Evolutionary conservation across 1,284 basidiomycete species (phyloP).

Genomic region (Agroathelia rolfsii): DNA sequence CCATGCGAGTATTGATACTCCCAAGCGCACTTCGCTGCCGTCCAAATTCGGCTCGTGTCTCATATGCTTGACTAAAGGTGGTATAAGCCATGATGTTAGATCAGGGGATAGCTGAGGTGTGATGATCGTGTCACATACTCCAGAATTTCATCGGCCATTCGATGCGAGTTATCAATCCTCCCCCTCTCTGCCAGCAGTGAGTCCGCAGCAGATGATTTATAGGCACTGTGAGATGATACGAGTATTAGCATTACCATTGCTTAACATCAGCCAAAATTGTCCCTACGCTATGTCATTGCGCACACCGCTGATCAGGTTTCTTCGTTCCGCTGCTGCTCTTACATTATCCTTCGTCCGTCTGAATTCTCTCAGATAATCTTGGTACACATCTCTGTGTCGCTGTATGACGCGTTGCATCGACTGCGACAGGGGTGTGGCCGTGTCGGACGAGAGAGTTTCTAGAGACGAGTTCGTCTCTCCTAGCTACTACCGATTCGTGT

Average conservation of each 20-base stretch:
- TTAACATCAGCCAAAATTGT: slow-evolving; percentile 1
- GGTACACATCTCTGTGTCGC: slow-evolving; percentile 82
- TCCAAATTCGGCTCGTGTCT: slow-evolving; percentile 91
- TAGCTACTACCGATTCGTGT: slow-evolving; percentile 38
- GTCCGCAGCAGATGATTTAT: slow-evolving; percentile 85
- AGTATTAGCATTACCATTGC: slow-evolving; percentile 4
- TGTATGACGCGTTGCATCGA: slow-evolving; percentile 86
- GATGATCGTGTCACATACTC: slow-evolving; percentile 43
- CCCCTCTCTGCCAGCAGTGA: slow-evolving; percentile 81
- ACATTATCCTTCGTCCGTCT: slow-evolving; percentile 76
- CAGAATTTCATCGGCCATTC: slow-evolving; percentile 90
- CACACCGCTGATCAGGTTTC: slow-evolving; percentile 84
- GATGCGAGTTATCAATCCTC: slow-evolving; percentile 85
- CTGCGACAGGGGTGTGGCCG: slow-evolving; percentile 67
- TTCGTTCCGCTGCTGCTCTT: slow-evolving; percentile 77
- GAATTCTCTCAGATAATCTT: slow-evolving; percentile 82
- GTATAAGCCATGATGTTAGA: slow-evolving; percentile 9
- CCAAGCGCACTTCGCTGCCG: slow-evolving; percentile 71
- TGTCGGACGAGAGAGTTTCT: slow-evolving; percentile 55
- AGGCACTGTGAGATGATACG: slow-evolving; percentile 41
- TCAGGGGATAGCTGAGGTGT: slow-evolving; percentile 4
- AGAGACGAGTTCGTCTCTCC: slow-evolving; percentile 77
- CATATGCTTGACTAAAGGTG: slow-evolving; percentile 82
- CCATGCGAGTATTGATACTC: slow-evolving; percentile 78
- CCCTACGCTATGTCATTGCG: slow-evolving; percentile 90